phyloP scores from a whole-genome alignment of 78 protist genomes.

The Dictyostelium intermedium region DNA sequence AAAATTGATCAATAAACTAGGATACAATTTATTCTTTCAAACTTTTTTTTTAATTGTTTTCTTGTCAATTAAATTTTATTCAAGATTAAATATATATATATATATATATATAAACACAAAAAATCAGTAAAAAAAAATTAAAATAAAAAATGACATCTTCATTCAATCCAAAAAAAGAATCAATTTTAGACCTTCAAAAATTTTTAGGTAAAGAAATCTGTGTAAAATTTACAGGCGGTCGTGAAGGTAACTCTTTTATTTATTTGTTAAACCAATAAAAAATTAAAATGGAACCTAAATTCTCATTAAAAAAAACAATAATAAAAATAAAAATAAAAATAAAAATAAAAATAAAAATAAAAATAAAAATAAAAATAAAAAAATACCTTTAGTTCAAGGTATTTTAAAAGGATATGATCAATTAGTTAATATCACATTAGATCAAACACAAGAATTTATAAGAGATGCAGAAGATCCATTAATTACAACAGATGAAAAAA shows the following conservation, averaged over 20 bases:
- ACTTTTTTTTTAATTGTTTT: background rate
- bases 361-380: background rate
- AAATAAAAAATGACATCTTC: background rate
- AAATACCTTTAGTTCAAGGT: slow-evolving; percentile 82
- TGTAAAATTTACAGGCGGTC: slow-evolving; percentile 86
- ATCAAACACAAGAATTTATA: slow-evolving; percentile 58
- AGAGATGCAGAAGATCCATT: slow-evolving; percentile 84
- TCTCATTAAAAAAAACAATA: too few species aligned
- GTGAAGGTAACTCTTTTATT: slow-evolving; percentile 69
- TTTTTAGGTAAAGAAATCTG: slow-evolving; percentile 77
- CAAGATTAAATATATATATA: too few species aligned
- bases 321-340: background rate
- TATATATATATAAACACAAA: too few species aligned
- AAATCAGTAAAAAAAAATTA: background rate
- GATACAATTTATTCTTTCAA: background rate
- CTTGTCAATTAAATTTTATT: too few species aligned
- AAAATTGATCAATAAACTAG: background rate
- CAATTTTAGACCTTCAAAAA: slow-evolving; percentile 78
- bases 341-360: background rate
- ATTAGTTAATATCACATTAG: slow-evolving; percentile 77
- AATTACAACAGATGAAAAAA: slow-evolving; percentile 67
- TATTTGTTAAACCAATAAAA: background rate
- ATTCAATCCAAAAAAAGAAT: slow-evolving; percentile 72
- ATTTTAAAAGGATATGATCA: slow-evolving; percentile 86
- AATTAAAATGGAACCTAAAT: background rate